A percentile compares a stretch with the other conserved stretches of the same genome.
phyloP scores from a whole-genome alignment of 2,329 filamentous ascomycete genomes.

The Ciborinia camelliae region DNA sequence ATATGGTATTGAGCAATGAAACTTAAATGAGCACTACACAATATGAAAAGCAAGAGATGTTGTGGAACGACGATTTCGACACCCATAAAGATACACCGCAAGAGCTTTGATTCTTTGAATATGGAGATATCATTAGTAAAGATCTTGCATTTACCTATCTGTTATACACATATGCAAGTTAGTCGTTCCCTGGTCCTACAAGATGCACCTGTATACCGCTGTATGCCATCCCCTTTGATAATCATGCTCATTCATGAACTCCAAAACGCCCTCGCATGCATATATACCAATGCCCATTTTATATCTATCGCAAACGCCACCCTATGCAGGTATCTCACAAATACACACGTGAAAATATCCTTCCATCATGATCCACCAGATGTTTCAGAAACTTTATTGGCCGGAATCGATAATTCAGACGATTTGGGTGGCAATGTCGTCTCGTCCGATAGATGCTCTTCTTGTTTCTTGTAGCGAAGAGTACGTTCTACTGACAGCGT shows the following conservation, averaged over 20 bases:
- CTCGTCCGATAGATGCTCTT: not conserved
- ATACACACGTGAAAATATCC: not conserved
- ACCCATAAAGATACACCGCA: not conserved
- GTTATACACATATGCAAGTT: not conserved
- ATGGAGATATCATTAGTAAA: slow-evolving; percentile 1
- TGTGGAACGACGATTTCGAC: not conserved
- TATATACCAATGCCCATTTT: slow-evolving; percentile 12
- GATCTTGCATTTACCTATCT: slow-evolving; percentile 1
- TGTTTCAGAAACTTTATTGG: not conserved
- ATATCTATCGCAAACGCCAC: slow-evolving; percentile 15
- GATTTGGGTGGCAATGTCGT: not conserved
- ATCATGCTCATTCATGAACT: not conserved
- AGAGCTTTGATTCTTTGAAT: not conserved
- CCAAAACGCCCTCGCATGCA: slow-evolving; percentile 16
- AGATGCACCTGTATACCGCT: not conserved
- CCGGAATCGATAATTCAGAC: not conserved
- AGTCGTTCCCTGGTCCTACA: too few relatives aligned
- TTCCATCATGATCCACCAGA: not conserved
- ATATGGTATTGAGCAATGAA: slow-evolving; percentile 75
- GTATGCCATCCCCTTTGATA: not conserved
- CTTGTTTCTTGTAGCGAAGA: not conserved
- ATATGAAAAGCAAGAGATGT: not conserved
- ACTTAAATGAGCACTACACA: not conserved
- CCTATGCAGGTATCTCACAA: slow-evolving; percentile 14
- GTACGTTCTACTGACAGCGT: not conserved